Base-by-base conservation (phyloP, 2,329 filamentous ascomycete genomes). In the Trichophaea hybrida region DNA sequence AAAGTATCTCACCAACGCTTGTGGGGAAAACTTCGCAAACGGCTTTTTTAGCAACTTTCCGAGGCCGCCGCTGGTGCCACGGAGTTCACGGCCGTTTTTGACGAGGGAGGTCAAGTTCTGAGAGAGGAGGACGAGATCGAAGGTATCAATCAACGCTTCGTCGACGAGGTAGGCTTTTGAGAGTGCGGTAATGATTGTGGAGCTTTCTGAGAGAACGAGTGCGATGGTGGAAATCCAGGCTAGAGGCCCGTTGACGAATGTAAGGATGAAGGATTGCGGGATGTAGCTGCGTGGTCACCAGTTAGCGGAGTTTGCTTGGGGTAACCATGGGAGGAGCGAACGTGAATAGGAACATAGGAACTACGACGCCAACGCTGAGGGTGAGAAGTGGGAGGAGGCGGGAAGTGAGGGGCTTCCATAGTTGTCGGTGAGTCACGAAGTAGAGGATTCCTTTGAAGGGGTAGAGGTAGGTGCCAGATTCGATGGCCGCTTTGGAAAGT, bases 141-240 rank as follows among this genome's bases (percentile, higher is more conserved):
- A 96, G 0, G 87, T 91, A 71, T 96, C 89, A 32, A 93, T 76
- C 37, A 96, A 76, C 0, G 88, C 85, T 63, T 94, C 88, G 65
- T 87, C 82, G 49, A 95, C 80, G 40, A 95, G 73, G 70, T 88
- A 91, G 46, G 80, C 84, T 67, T 83, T 81, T 49, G 77, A 76
- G n/a, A 84, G 61, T 2, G 59, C 61, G 50, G 73, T 75, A 40
- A 74, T 75, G 48, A 78, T 72, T 1, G 74, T 73, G 1, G 75
- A 74, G 48, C 61, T 65, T 44, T 68, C 67, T 4, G 62, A 64
- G 12, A 68, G 61, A 8, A 88, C 80, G 17, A 90, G 77, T 6
- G 89, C 73, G 1, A 83, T 75, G 0, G 86, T 85, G 1, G 84
- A 83, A 61, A 88, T 73, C n/a, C 85, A 82, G 4, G 86, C 86